phyloP scores from a whole-genome alignment of 2,329 filamentous ascomycete species.

The Aspergillus luchuensis region DNA sequence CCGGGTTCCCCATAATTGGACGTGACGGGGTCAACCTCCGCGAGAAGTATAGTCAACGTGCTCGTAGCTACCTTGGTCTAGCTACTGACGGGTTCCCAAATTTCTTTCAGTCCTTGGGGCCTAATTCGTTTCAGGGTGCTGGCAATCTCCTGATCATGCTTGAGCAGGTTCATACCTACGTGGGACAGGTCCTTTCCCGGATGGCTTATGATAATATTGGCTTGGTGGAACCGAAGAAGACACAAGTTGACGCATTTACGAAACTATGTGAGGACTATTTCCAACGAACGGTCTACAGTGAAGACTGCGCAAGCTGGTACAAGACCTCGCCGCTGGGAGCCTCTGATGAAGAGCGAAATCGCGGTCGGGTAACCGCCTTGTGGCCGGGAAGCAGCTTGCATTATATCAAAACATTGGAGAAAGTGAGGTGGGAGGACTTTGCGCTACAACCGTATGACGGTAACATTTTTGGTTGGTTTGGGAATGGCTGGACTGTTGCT shows the following conservation, averaged over 20 bases:
- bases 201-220: slow-evolving; percentile 8
- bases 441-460: slow-evolving; percentile 3
- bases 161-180: slow-evolving; percentile 7
- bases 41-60: not conserved
- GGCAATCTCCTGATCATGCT: slow-evolving; percentile 11
- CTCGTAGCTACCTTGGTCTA: not conserved
- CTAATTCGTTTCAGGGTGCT: slow-evolving; percentile 10
- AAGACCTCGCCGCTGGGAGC: slow-evolving; percentile 2
- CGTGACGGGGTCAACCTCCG: slow-evolving; percentile 8
- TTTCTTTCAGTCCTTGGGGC: slow-evolving; percentile 12
- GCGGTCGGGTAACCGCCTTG: not conserved
- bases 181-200: not conserved
- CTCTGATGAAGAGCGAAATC: not conserved
- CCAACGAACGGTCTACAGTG: slow-evolving; percentile 7
- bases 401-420: not conserved
- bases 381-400: slow-evolving; percentile 10
- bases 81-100: slow-evolving; percentile 7
- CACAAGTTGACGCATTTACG: slow-evolving; percentile 2
- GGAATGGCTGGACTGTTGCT: slow-evolving; percentile 7
- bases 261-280: slow-evolving; percentile 6
- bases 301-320: slow-evolving; percentile 9
- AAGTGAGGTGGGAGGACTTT: slow-evolving; percentile 9
- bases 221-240: slow-evolving; percentile 1
- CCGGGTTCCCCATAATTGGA: slow-evolving; percentile 5
- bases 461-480: slow-evolving; percentile 8